These are phyloP conservation scores for Psilocybe subaeruginosa DNA, from an alignment of 768 basidiomycete genomes.

Conservation along the genomic window DNA sequence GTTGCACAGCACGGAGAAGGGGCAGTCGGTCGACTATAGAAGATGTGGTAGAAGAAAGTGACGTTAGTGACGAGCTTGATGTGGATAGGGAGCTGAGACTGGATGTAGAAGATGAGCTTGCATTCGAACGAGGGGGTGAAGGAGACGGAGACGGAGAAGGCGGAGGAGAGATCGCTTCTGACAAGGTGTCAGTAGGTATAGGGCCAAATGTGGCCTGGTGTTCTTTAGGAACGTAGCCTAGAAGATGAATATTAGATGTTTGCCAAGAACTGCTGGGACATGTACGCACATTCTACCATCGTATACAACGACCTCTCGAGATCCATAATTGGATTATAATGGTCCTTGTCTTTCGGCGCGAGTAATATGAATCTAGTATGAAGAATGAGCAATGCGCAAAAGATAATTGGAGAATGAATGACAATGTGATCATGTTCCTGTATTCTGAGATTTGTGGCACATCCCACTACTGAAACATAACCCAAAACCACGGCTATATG, in stretches of 20 bases:
- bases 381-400: not conserved
- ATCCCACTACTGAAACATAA: not conserved
- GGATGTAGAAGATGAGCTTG: conserved; percentile 28
- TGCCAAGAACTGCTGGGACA: not conserved
- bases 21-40: conserved; percentile 28
- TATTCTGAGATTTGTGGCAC: no score
- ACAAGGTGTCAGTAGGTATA: conserved; percentile 52
- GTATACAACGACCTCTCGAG: conserved; percentile 72
- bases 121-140: conserved; percentile 35
- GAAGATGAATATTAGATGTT: conserved; percentile 8
- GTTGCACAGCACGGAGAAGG: conserved; percentile 62
- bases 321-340: conserved; percentile 85
- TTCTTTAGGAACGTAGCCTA: conserved; percentile 69
- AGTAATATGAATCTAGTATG: conserved; percentile 69
- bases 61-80: conserved; percentile 35
- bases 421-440: no score
- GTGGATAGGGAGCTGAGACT: conserved; percentile 28
- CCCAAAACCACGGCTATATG: not conserved
- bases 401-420: not conserved
- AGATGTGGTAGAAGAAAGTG: conserved; percentile 26
- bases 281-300: conserved; percentile 68
- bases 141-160: conserved; percentile 44
- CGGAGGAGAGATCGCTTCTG: conserved; percentile 39
- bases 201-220: conserved; percentile 72
- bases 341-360: conserved; percentile 82